Evolutionary conservation across 306 rosid species (phyloP).

Genomic region (Castanopsis chinensis): DNA sequence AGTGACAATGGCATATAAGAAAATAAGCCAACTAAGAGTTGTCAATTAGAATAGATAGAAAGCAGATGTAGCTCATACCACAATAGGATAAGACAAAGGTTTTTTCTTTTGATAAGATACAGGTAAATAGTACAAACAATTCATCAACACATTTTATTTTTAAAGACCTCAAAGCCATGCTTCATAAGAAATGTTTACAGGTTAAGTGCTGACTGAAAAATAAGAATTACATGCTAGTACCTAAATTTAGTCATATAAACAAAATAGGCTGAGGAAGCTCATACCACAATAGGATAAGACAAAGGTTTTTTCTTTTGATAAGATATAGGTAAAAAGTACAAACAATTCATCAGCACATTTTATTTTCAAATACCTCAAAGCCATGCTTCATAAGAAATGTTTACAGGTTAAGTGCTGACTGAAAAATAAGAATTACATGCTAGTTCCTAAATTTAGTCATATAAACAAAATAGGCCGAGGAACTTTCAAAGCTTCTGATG

Average conservation of each 20-base stretch:
- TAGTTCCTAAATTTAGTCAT: not conserved
- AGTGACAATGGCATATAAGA: conserved; percentile 1
- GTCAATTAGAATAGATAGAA: not conserved
- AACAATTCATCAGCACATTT: not conserved
- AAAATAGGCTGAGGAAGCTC: not conserved
- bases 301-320: not conserved
- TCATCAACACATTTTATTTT: not conserved
- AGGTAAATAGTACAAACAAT: conserved; percentile 1
- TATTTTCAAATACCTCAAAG: not conserved
- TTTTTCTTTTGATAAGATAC: not conserved
- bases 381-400: not conserved
- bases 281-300: not conserved
- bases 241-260: not conserved
- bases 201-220: not conserved
- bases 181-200: not conserved
- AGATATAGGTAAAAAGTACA: not conserved
- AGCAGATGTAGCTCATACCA: not conserved
- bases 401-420: not conserved
- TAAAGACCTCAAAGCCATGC: not conserved
- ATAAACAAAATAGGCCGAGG: not conserved
- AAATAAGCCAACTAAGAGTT: not conserved
- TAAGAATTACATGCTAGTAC: not conserved
- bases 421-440: not conserved
- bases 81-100: not conserved
- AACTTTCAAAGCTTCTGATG: not conserved